Evolutionary conservation across 1,284 basidiomycete species (phyloP), one percentile per base, ranked within the genome.

Genomic region (Boletus smithii): DNA sequence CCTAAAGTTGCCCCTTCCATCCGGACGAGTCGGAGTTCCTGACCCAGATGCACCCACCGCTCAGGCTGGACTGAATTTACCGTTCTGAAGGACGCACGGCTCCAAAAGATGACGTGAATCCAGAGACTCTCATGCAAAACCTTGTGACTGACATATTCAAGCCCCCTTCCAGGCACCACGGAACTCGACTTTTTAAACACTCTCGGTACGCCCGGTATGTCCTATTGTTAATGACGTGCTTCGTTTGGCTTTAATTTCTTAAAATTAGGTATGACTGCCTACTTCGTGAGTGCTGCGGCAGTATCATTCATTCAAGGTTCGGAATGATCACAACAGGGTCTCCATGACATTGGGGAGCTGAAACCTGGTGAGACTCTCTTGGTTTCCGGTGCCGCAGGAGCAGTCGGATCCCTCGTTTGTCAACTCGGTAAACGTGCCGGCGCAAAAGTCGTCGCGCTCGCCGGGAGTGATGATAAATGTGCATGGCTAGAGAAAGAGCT

Each of bases 301-400:
- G 3, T 7, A 24, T 50, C 30, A 17, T 31, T 52, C 29, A 34
- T 42, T 23, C 36, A 16, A 13, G 4, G 24, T 42, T 34, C 33
- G 14, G 43, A 22, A 37, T 44, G 24, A 32, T 37, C 18, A 17
- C 27, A 27, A n/a, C 50, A 90, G 88, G 90, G 92, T n/a, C 73
- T 95, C 31, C 74, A 82, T 62, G 87, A 91, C 45, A 73, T 95
- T 36, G 90, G 83, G 22, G 65, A 88, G 51, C 63, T 94, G 59
- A 88, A 94, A 65, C 67, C 82, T 0, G 90, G 91, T 9, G 91
- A 95, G 50, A 88, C 79, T 0, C 79, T 95, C 39, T 77, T 95
- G 22, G 85, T 95, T 17, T 90, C 89, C 1, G 92, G 90, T 17
- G 92, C 92, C 0, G 92, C 91, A 17, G 92, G 92, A n/a, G 84